Base-by-base conservation (phyloP, 1,284 basidiomycete species). In the Ceratobasidium sp. region DNA sequence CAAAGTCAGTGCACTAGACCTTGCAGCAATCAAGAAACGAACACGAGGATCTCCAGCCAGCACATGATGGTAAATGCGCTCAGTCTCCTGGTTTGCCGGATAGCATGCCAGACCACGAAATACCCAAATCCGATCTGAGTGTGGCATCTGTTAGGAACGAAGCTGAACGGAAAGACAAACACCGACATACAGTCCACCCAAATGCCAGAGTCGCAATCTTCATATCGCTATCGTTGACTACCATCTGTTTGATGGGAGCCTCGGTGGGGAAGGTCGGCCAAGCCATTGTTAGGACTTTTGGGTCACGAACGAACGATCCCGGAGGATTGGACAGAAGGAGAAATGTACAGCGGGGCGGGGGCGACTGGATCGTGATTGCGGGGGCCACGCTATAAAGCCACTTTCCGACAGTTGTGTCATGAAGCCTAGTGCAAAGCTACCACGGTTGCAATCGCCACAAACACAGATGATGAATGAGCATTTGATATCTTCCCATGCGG, bases 231-330 rank as follows among this genome's bases (percentile, higher is more conserved):
- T 61, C 56, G 22, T 2, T 14, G 37, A 72, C 49, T 31, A 13
- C 27, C 27, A n/a, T 43, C n/a, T 31, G 0, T 8, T 49, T 37
- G n/a, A 72, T 14, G 27, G 69, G 69, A 16, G 49, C 24, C 49
- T 72, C 69, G 14, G 69, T 72, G 16, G 62, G 31, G 27, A 72
- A 72, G 4, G 56, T 72, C 58, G 69, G 69, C 69, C 69, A 72
- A 56, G 61, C 62, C 46, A 41, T 39, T 8, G 37, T 39, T 8
- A 39, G 37, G 37, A 39, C 37, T 39, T 4, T 39, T 11, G 37
- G 37, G 37, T 9, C 37, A 39, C 37, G 37, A 39, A 39, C 5
- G 37, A 39, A 39, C 37, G 37, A 39, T 39, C 37, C 37, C 37
- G 37, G 8, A 39, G 37, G 37, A 39, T 39, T 9, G 37, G 37